Percentiles rank a stretch among this genome's conserved stretches.
These are phyloP conservation scores for Coniochaeta sp. DNA, from an alignment of 2,329 filamentous ascomycete genomes.

Conservation along the genomic window DNA sequence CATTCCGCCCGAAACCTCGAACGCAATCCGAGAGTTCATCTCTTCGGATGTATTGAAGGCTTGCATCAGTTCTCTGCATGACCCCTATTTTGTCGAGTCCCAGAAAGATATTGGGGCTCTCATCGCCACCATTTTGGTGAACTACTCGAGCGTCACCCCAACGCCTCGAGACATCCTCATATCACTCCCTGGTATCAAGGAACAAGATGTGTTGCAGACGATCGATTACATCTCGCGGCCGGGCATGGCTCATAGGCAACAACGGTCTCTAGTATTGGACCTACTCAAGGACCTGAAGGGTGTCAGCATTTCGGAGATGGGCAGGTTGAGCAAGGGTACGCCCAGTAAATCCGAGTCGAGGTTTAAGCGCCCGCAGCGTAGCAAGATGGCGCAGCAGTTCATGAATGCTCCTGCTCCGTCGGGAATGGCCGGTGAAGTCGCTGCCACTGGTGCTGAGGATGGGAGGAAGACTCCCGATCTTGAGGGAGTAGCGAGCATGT, in stretches of 20 bases:
- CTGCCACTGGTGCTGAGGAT: slow-evolving; percentile 10
- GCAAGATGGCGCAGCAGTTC: slow-evolving; percentile 59
- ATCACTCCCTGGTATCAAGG: slow-evolving; percentile 68
- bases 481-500: slow-evolving; percentile 49
- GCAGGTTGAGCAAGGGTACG: slow-evolving; percentile 60
- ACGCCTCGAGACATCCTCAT: slow-evolving; percentile 73
- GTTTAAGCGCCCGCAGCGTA: slow-evolving; percentile 37
- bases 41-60: slow-evolving; percentile 82
- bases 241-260: slow-evolving; percentile 59
- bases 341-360: slow-evolving; percentile 20
- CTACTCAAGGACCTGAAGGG: slow-evolving; percentile 81
- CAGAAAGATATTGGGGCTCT: slow-evolving; percentile 86
- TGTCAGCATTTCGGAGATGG: slow-evolving; percentile 88
- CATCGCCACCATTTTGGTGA: slow-evolving; percentile 76
- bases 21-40: slow-evolving; percentile 81
- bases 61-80: slow-evolving; percentile 83
- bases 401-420: slow-evolving; percentile 43
- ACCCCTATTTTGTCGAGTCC: slow-evolving; percentile 92
- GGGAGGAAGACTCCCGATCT: slow-evolving; percentile 40
- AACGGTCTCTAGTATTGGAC: slow-evolving; percentile 75
- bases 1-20: slow-evolving; percentile 46
- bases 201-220: slow-evolving; percentile 58
- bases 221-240: slow-evolving; percentile 53
- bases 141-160: slow-evolving; percentile 61
- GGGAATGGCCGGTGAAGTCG: slow-evolving; percentile 6